A percentile compares a stretch with the other conserved stretches of the same genome.
Evolutionary conservation across 2,329 filamentous ascomycete species (phyloP).

Genomic region (Ceratocystis cubensis): DNA sequence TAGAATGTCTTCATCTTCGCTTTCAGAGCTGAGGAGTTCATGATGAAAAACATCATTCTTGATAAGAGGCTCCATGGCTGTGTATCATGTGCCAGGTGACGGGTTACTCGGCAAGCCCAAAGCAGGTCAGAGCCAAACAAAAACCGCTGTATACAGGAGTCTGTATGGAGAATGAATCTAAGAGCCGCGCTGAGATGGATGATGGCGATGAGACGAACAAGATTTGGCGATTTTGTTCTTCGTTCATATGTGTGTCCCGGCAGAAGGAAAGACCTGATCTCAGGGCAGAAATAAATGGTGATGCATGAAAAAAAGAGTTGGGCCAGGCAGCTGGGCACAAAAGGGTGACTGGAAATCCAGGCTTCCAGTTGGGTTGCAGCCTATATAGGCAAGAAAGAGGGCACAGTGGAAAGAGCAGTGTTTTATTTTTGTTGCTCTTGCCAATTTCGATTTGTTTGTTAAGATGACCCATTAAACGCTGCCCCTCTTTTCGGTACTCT

Average conservation of each 20-base stretch:
- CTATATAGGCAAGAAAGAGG: neutral
- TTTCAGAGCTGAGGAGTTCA: neutral
- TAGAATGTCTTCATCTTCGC: neutral
- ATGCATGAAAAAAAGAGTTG: neutral
- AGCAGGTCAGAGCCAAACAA: neutral
- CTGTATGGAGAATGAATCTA: neutral
- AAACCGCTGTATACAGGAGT: neutral
- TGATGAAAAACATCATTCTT: neutral
- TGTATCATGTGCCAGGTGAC: neutral
- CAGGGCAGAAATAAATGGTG: neutral
- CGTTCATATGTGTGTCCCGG: neutral
- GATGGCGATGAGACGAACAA: neutral
- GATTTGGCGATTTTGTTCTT: neutral
- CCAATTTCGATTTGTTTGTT: neutral
- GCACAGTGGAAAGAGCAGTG: neutral
- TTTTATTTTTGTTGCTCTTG: neutral
- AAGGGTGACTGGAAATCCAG: neutral
- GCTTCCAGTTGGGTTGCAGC: neutral
- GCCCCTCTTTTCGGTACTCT: neutral
- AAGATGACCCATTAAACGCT: neutral
- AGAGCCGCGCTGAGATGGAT: neutral
- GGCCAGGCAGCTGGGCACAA: neutral
- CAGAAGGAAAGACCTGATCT: neutral
- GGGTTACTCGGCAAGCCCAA: too few relatives aligned
- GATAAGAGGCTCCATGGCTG: neutral